These are phyloP conservation scores for Bryoerythrophyllum caledonicum DNA, from an alignment of 225 moss, liverwort and hornwort genomes.

Conservation along the genomic window DNA sequence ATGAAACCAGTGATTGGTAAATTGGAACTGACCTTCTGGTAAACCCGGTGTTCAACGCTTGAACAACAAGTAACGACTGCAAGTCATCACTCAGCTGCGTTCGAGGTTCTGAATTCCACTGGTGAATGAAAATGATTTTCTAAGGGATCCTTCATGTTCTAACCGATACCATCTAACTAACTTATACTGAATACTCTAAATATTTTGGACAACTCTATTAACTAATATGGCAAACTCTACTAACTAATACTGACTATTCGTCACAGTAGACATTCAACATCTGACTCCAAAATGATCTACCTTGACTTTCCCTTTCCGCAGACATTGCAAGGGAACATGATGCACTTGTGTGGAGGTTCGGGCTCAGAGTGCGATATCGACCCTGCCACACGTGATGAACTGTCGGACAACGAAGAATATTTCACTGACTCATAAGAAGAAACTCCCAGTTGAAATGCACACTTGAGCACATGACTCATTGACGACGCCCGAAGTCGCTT, in stretches of 20 bases:
- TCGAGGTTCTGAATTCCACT: too few species aligned
- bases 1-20: background rate
- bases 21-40: background rate
- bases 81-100: background rate
- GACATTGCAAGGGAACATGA: background rate
- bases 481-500: background rate
- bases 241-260: background rate
- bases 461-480: background rate
- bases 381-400: background rate
- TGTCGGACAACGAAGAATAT: background rate
- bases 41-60: background rate
- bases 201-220: too few species aligned
- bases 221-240: background rate
- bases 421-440: background rate
- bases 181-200: too few species aligned
- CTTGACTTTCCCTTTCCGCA: conserved; percentile 1
- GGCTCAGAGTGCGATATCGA: background rate
- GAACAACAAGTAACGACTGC: background rate
- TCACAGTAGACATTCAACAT: too few species aligned
- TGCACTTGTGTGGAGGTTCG: conserved; percentile 12
- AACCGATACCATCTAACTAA: too few species aligned
- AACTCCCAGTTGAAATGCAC: background rate
- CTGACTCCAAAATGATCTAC: background rate
- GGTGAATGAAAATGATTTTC: too few species aligned
- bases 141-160: too few species aligned